A percentile compares a stretch with the other conserved stretches of the same genome.
Evolutionary conservation across 1,284 basidiomycete species (phyloP).

Genomic region (Marasmius fiardii): DNA sequence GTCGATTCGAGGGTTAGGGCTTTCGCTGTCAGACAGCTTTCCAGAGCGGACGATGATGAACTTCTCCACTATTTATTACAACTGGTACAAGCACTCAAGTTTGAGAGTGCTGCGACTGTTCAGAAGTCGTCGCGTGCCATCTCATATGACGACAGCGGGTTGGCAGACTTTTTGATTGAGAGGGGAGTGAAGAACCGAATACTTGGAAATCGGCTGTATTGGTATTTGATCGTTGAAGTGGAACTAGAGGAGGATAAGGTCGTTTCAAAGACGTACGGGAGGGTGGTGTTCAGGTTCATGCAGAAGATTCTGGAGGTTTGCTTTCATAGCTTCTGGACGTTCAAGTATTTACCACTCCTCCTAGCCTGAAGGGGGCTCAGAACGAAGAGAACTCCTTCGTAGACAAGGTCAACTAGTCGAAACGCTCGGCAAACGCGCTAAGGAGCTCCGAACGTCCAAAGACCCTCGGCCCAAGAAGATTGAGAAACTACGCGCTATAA

Average conservation of each 20-base stretch:
- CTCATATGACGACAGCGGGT: slow-evolving; percentile 79
- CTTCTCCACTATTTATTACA: slow-evolving; percentile 91
- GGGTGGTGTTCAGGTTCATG: slow-evolving; percentile 88
- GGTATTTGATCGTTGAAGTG: slow-evolving; percentile 97
- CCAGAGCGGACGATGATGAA: slow-evolving; percentile 93
- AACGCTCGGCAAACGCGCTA: slow-evolving; percentile 79
- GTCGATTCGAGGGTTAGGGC: slow-evolving; percentile 89
- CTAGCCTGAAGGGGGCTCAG: slow-evolving; percentile 70
- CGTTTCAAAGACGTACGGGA: slow-evolving; percentile 89
- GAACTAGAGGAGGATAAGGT: slow-evolving; percentile 78
- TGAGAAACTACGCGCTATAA: slow-evolving; percentile 82
- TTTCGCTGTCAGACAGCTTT: slow-evolving; percentile 91
- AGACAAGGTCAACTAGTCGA: slow-evolving; percentile 87
- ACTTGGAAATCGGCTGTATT: slow-evolving; percentile 90
- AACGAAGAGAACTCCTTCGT: slow-evolving; percentile 77
- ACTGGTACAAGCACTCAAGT: slow-evolving; percentile 96
- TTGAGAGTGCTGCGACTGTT: slow-evolving; percentile 78
- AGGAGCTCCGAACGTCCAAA: slow-evolving; percentile 86
- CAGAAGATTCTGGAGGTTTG: slow-evolving; percentile 79
- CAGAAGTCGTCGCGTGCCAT: slow-evolving; percentile 67
- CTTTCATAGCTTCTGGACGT: slow-evolving; percentile 5
- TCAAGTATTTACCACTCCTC: slow-evolving; percentile 11
- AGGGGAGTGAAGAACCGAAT: slow-evolving; percentile 82
- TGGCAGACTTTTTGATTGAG: slow-evolving; percentile 88
- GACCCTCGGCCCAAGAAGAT: slow-evolving; percentile 97